A percentile compares a stretch with the other conserved stretches of the same genome.
Evolutionary conservation across 257 asterid species (phyloP).

Genomic region (Solanum lycopersicoides): DNA sequence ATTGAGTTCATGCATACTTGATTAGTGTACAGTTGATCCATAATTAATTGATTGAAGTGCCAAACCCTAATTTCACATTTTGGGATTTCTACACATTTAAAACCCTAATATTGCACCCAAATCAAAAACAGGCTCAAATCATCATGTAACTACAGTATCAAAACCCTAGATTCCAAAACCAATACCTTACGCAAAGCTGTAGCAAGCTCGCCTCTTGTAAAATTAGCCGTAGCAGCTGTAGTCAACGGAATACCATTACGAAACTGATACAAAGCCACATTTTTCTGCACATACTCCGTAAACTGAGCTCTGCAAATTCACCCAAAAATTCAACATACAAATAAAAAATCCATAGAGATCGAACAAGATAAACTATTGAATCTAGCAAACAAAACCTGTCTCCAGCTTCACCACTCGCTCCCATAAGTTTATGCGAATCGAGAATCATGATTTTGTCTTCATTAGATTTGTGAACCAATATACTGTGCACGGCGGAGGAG

Average conservation of each 20-base stretch:
- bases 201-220: conserved; percentile 97
- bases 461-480: conserved; percentile 86
- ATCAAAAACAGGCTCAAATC: not conserved
- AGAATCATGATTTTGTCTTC: conserved; percentile 93
- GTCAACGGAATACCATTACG: conserved; percentile 97
- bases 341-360: not conserved
- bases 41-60: not conserved
- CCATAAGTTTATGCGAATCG: conserved; percentile 94
- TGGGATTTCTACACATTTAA: not conserved
- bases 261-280: conserved; percentile 85
- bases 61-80: not conserved
- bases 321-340: not conserved
- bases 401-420: conserved; percentile 96
- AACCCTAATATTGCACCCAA: not conserved
- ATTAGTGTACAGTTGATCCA: not conserved
- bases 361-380: not conserved
- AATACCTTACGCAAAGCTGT: conserved; percentile 90
- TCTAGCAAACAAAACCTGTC: conserved; percentile 44
- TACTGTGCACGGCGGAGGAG: conserved; percentile 92
- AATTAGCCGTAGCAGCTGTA: conserved; percentile 86
- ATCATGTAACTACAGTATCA: not conserved
- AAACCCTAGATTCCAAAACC: not conserved
- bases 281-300: conserved; percentile 92
- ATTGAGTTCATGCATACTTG: not conserved
- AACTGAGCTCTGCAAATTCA: conserved; percentile 63